Percentiles rank a stretch among this genome's conserved stretches.
Evolutionary conservation across 2,329 filamentous ascomycete genomes (phyloP).

Genomic region (Alternaria triticimaculans): DNA sequence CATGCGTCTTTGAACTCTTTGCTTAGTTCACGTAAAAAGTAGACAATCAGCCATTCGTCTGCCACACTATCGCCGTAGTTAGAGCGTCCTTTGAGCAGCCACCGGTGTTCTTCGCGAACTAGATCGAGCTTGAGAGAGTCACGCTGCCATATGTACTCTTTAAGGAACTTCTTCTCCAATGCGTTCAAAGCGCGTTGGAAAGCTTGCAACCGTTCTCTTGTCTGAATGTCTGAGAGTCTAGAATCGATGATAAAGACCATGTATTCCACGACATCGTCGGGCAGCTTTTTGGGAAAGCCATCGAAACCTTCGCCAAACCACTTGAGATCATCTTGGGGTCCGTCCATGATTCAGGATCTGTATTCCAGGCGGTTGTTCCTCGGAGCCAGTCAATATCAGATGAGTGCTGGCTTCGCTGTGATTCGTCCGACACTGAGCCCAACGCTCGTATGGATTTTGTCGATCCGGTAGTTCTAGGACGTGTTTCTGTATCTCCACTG

Average conservation of each 20-base stretch:
- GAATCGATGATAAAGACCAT: slow-evolving; percentile 74
- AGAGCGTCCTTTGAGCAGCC: slow-evolving; percentile 75
- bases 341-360: slow-evolving; percentile 34
- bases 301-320: slow-evolving; percentile 71
- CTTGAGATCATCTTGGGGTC: slow-evolving; percentile 62
- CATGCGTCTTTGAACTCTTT: slow-evolving; percentile 75
- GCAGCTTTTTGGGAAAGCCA: slow-evolving; percentile 70
- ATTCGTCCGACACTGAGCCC: neutral
- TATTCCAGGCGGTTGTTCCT: neutral
- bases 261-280: slow-evolving; percentile 88
- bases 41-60: slow-evolving; percentile 97
- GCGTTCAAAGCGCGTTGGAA: slow-evolving; percentile 73
- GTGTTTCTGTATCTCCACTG: neutral
- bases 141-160: slow-evolving; percentile 94
- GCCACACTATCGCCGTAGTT: slow-evolving; percentile 95
- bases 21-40: slow-evolving; percentile 82
- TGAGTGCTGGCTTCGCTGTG: neutral
- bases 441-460: neutral
- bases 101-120: slow-evolving; percentile 62
- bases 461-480: neutral
- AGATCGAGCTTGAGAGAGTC: slow-evolving; percentile 77
- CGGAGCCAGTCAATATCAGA: neutral
- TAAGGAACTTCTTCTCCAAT: slow-evolving; percentile 70
- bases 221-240: slow-evolving; percentile 60
- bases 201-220: slow-evolving; percentile 71